Base-by-base conservation (phyloP, 345 rosid species). In the Eucalyptus curtisii region DNA sequence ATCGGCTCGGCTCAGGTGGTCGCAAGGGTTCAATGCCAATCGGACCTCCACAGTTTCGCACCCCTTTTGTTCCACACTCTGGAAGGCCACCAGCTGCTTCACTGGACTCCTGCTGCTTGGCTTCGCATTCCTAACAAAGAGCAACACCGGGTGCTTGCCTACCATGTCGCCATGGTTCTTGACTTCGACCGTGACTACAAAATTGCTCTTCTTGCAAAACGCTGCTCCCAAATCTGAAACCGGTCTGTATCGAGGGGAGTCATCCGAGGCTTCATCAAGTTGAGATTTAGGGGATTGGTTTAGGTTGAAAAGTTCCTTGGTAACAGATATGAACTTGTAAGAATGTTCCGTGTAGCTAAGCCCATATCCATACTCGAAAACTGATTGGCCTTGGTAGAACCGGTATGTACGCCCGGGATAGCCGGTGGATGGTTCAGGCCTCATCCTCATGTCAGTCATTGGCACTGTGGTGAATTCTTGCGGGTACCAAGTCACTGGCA, bases 401-500 rank as follows among this genome's bases (percentile, higher is more conserved):
- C 97, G 94, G 90, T 95, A 95, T 40, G 99, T 96, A 33, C 98
- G 94, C 53, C 99, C 98, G 12, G 99, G 98, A 88, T 98, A 95
- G 80, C 95, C 95, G 14, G 93, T 82, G 4, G 94, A 89, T 86
- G 89, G 86, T 7, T 94, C 89, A 16, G 99, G 93, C 33, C 98
- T 90, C 98, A 97, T 96, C 89, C 97, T 92, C 99, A 96, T 97
- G 86, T 96, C 97, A 37, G 97, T 95, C 99, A 96, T 96, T 53
- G 95, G 92, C 55, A 98, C 92, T 50, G 92, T 92, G 90, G 91
- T 90, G 88, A 92, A 98, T 44, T 92, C 94, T 55, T 93, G 92
- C 4, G 98, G 98, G 90, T 97, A 97, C 98, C 98, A 96, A 33
- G 99, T 97, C 90, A 96, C 55, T 10, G 98, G 98, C 90, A 97